Evolutionary conservation across 1,284 basidiomycete species (phyloP).

Genomic region (Pseudozyma flocculosa): DNA sequence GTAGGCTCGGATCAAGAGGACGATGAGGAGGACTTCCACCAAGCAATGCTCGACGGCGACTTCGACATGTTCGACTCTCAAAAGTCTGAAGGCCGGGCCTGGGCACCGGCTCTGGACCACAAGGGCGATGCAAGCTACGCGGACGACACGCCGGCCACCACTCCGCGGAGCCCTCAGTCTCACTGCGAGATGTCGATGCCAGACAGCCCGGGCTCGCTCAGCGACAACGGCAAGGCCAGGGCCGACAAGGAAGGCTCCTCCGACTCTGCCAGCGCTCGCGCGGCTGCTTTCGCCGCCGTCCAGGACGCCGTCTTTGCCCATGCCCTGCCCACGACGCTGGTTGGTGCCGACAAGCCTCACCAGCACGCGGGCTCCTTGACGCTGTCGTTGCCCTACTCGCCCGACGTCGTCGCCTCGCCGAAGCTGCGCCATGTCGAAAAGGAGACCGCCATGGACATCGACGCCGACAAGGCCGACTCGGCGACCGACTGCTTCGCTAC

Average conservation of each 20-base stretch:
- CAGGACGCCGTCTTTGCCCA: conserved; percentile 45
- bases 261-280: conserved; percentile 6
- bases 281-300: too few species aligned
- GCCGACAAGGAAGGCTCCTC: conserved; percentile 4
- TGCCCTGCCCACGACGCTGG: conserved; percentile 42
- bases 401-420: conserved; percentile 19
- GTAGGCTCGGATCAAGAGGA: conserved; percentile 25
- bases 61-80: conserved; percentile 40
- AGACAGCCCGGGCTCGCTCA: conserved; percentile 25
- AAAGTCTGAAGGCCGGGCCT: conserved; percentile 18
- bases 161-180: conserved; percentile 36
- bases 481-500: conserved; percentile 7
- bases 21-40: conserved; percentile 53
- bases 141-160: conserved; percentile 43
- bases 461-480: background rate
- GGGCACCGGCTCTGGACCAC: conserved; percentile 1
- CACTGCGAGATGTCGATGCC: conserved; percentile 27
- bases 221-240: conserved; percentile 9
- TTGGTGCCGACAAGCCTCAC: conserved; percentile 23
- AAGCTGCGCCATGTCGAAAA: conserved; percentile 4
- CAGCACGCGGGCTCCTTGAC: conserved; percentile 44
- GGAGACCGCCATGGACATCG: conserved; percentile 6
- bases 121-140: conserved; percentile 21
- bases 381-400: conserved; percentile 40
- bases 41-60: conserved; percentile 51